Evolutionary conservation across 345 rosid species (phyloP), one percentile per base, ranked within the genome.

Genomic region (Populus deltoides): DNA sequence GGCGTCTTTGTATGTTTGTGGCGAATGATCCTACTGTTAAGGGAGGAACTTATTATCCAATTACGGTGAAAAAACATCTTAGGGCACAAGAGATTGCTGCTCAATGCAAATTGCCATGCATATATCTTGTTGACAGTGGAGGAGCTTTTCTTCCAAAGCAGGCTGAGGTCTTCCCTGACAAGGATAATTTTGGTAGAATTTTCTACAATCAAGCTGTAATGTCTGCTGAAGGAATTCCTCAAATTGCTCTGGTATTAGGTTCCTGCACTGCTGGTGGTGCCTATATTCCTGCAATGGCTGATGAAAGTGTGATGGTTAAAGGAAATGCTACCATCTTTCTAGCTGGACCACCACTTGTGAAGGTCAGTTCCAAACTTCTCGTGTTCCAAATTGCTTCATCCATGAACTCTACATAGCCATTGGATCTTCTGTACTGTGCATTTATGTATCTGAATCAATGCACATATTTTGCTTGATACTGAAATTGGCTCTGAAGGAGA

Each of bases 221-320:
- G 99, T 95, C 99, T 20, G 89, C 99, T 24, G 82, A 92, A 45
- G 97, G 99, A 51, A 93, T 95, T 76, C 98, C 99, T 35, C 99
- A 95, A 79, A 90, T 95, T 80, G 99, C 99, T 47, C 78, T 93
- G 71, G 99, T 93, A 16, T 84, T 95, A 78, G 99, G 99, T 59
- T 95, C 97, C 4, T 95, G 99, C 85, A 95, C 98, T 65, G 97
- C 97, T 11, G 98, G 98, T 72, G 99, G 97, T 75, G 99, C 99
- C 33, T 95, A 95, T 86, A 95, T 93, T 69, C 98, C 99, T 81
- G 98, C 99, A 45, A 95, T 95, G 98, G 99, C 99, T 45, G 99
- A 95, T 81, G 97, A 93, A 71, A 95, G 99, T 89, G 96, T 95
- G 9, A 95, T 93, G 99, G 99, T 95, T 71, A 92, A 93, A 88